Evolutionary conservation across 164 flowering plant genomes (phyloP).

Genomic region (Dillenia turbinata): DNA sequence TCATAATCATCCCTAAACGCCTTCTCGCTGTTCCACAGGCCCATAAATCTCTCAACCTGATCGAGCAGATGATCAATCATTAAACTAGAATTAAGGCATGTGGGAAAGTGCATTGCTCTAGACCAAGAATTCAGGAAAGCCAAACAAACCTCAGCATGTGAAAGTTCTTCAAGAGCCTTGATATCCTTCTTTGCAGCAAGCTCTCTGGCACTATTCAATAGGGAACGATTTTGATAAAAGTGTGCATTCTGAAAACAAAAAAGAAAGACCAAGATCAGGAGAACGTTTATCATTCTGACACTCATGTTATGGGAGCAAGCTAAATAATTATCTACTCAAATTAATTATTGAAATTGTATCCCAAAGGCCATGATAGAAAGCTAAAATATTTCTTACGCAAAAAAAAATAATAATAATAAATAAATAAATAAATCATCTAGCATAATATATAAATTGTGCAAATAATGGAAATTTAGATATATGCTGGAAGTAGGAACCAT

Average conservation of each 20-base stretch:
- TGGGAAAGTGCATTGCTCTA: neutral
- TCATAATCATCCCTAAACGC: slow-evolving; percentile 80
- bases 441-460: too few relatives aligned
- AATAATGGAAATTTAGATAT: too few relatives aligned
- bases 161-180: slow-evolving; percentile 54
- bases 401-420: too few relatives aligned
- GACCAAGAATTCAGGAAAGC: neutral
- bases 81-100: too few relatives aligned
- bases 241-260: slow-evolving; percentile 54
- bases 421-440: too few relatives aligned
- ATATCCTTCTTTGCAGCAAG: slow-evolving; percentile 77
- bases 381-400: too few relatives aligned
- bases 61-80: neutral
- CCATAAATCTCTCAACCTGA: slow-evolving; percentile 74
- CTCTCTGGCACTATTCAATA: slow-evolving; percentile 53
- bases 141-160: slow-evolving; percentile 51
- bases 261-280: neutral
- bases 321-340: too few relatives aligned
- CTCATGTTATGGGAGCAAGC: too few relatives aligned
- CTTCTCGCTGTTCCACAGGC: slow-evolving; percentile 62
- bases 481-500: too few relatives aligned
- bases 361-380: too few relatives aligned
- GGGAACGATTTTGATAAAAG: slow-evolving; percentile 49
- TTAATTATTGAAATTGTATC: too few relatives aligned
- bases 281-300: too few relatives aligned